Percentiles rank a stretch among this genome's conserved stretches.
phyloP scores from a whole-genome alignment of 768 basidiomycete species.

The Sporobolomyces roseus region DNA sequence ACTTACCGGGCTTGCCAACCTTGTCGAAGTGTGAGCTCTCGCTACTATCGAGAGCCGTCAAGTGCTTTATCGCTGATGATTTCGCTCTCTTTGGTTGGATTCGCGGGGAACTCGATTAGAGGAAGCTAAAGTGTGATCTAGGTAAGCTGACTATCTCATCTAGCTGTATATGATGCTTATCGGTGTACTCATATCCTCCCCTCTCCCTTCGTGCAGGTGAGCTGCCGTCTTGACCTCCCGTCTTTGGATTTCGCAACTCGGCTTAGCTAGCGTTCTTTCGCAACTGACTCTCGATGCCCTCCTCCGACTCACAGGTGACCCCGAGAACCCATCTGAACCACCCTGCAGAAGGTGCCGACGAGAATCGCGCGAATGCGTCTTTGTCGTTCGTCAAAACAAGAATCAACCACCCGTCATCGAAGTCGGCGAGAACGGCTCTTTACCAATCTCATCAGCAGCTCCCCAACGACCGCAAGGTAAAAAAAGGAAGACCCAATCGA shows the following conservation, averaged over 20 bases:
- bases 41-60: not conserved
- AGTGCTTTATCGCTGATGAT: not conserved
- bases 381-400: slow-evolving; percentile 21
- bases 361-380: slow-evolving; percentile 41
- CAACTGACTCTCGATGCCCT: too few relatives aligned
- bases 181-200: too few relatives aligned
- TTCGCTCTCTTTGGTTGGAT: not conserved
- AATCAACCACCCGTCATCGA: not conserved
- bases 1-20: slow-evolving; percentile 37
- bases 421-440: not conserved
- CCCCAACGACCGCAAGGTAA: slow-evolving; percentile 4
- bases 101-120: not conserved
- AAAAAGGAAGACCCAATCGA: not conserved
- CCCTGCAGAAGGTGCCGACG: slow-evolving; percentile 42
- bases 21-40: slow-evolving; percentile 16
- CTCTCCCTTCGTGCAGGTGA: too few relatives aligned
- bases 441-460: not conserved
- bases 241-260: too few relatives aligned
- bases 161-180: too few relatives aligned
- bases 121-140: slow-evolving; percentile 44
- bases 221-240: too few relatives aligned
- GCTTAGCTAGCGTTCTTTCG: too few relatives aligned
- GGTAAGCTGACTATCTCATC: slow-evolving; percentile 21
- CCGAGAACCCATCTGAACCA: slow-evolving; percentile 40
- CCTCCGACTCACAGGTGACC: slow-evolving; percentile 27